Evolutionary conservation across 257 asterid genomes (phyloP), one percentile per base, ranked within the genome.

Genomic region (Forsythia suspensa): DNA sequence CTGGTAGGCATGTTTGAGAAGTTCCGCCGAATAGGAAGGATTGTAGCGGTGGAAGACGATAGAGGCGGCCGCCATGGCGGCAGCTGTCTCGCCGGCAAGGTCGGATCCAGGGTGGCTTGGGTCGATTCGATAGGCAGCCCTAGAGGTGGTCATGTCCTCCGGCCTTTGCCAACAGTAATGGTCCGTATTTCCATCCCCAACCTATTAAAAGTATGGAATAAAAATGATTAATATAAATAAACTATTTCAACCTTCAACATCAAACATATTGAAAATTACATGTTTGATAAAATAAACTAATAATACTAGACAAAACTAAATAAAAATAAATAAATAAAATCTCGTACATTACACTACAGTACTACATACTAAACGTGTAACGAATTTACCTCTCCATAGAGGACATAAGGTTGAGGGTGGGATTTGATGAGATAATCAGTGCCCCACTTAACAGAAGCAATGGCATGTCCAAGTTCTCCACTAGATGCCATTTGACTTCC

Each of bases 391-490:
- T 91, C 92, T 61, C 95, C 97, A 3, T 90, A 93, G 10, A 93
- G 93, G 3, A 93, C 91, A 73, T 90, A 11, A 21, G 97, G 95
- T 46, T 91, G 82, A 10, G 95, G 91, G 16, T 93, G 97, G 66
- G 97, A 95, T 83, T 92, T 92, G 78, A 92, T 88, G 82, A 92
- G 81, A 80, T 92, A 92, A 77, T 93, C 97, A 57, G 97, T 91
- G 5, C 97, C 97, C 97, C 97, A 93, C 63, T 91, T 91, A 34
- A 93, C 85, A 38, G 97, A 95, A 72, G 87, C 90, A 63, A 93
- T 74, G 52, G 97, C 92, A 43, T 93, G 74, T 6, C 81, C 68
- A 73, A 93, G 85, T 80, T 93, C 97, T 2, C 96, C 95, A 70
- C 85, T 76, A 4, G 79, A 75, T 34, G 82, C 84, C 88, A 91